Conservation (phyloP, 2,329 filamentous ascomycete genomes). For the Stagonosporopsis vannaccii region DNA sequence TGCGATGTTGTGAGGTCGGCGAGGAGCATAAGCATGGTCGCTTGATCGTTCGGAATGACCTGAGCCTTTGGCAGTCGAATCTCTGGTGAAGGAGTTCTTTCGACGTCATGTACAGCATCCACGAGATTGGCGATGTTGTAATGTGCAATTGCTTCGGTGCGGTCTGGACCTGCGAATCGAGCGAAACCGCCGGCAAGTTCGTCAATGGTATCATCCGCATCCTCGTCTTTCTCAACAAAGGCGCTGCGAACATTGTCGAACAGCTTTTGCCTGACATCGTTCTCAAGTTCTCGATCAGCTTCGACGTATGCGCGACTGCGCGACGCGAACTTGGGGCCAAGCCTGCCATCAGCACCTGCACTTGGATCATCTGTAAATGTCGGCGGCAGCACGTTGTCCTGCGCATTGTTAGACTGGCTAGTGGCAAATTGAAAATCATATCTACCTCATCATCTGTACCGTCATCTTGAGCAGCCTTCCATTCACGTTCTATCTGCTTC, state of each 20-base stretch:
- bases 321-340: conserved; percentile 48
- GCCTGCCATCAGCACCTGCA: conserved; percentile 34
- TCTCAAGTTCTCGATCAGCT: conserved; percentile 46
- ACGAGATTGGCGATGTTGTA: conserved; percentile 46
- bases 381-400: conserved; percentile 46
- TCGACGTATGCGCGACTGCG: conserved; percentile 52
- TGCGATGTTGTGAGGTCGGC: conserved; percentile 43
- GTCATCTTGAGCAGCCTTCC: conserved; percentile 44
- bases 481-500: conserved; percentile 48
- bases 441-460: conserved; percentile 53
- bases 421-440: background rate
- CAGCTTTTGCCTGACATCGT: conserved; percentile 34
- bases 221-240: conserved; percentile 41
- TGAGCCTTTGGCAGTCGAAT: conserved; percentile 21
- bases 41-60: conserved; percentile 52
- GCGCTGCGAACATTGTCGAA: conserved; percentile 32
- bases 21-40: conserved; percentile 50
- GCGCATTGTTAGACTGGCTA: conserved; percentile 5
- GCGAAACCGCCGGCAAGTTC: conserved; percentile 48
- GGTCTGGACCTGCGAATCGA: conserved; percentile 50
- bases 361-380: conserved; percentile 40
- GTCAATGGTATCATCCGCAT: conserved; percentile 43
- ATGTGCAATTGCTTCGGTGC: conserved; percentile 50
- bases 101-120: conserved; percentile 45
- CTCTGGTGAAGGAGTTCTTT: conserved; percentile 41